Conservation (phyloP, 371 early-diverging fungal genomes). For the Mucor piriformis region DNA sequence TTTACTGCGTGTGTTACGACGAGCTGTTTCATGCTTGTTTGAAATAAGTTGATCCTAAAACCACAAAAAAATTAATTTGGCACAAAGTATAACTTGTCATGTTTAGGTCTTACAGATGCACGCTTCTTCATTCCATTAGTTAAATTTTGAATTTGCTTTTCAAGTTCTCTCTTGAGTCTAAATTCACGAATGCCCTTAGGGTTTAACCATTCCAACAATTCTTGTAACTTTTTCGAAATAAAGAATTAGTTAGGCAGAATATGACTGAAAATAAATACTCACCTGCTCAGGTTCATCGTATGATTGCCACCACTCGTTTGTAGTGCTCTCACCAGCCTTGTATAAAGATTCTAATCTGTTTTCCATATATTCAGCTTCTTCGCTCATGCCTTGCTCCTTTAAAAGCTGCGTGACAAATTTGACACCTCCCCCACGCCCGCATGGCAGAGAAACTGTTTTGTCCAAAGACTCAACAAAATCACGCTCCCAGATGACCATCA, state of each 20-base stretch:
- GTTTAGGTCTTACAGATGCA: conserved; percentile 22
- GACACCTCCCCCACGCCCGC: conserved; percentile 51
- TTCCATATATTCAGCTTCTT: conserved; percentile 34
- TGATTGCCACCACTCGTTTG: conserved; percentile 60
- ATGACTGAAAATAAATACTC: not conserved
- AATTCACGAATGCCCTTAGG: conserved; percentile 75
- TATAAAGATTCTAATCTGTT: conserved; percentile 18
- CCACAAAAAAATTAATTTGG: no score
- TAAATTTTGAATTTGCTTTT: conserved; percentile 46
- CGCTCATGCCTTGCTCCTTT: conserved; percentile 31
- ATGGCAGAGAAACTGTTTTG: conserved; percentile 23
- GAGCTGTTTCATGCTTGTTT: conserved; percentile 38
- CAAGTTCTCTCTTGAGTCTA: conserved; percentile 56
- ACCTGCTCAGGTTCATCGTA: conserved; percentile 67
- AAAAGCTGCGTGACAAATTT: conserved; percentile 36
- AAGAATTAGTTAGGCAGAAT: not conserved
- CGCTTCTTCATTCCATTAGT: conserved; percentile 56
- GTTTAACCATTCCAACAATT: conserved; percentile 75
- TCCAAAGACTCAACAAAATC: conserved; percentile 28
- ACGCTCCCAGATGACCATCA: conserved; percentile 44
- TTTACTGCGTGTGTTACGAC: conserved; percentile 57
- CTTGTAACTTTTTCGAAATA: conserved; percentile 57
- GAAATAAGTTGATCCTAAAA: conserved; percentile 37
- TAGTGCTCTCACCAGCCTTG: not conserved
- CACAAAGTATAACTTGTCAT: no score